These are phyloP conservation scores for Jacaranda mimosifolia DNA, from an alignment of 257 asterid species.

Conservation along the genomic window DNA sequence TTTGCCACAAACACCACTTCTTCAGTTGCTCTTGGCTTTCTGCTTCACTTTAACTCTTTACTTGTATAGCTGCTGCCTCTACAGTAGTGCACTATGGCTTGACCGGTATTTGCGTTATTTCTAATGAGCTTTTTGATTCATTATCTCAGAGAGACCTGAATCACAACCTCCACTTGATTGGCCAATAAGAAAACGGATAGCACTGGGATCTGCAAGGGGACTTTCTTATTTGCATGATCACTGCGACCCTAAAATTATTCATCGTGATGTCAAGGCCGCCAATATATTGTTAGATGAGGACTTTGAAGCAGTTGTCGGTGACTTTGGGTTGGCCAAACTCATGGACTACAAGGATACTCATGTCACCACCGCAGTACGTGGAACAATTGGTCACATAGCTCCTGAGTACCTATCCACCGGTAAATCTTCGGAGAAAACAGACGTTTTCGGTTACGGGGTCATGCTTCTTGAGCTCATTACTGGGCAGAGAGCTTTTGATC, in stretches of 20 bases:
- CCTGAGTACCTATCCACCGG: conserved; percentile 91
- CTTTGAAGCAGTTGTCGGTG: conserved; percentile 97
- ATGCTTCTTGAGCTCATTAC: conserved; percentile 98
- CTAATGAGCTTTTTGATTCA: conserved; percentile 14
- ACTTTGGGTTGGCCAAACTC: conserved; percentile 91
- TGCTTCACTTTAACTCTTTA: too few species aligned
- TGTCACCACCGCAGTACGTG: conserved; percentile 91
- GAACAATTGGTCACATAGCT: conserved; percentile 85
- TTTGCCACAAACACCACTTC: background rate
- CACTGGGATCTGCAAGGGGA: conserved; percentile 92
- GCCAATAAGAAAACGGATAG: conserved; percentile 74
- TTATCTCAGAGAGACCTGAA: conserved; percentile 69
- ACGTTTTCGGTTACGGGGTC: conserved; percentile 92
- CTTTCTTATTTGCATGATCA: conserved; percentile 94
- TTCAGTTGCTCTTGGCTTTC: background rate
- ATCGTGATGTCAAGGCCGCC: conserved; percentile 93
- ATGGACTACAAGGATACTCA: conserved; percentile 98
- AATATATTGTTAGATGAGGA: conserved; percentile 86
- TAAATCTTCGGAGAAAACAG: conserved; percentile 90
- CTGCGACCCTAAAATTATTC: conserved; percentile 90
- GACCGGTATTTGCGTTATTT: conserved; percentile 8
- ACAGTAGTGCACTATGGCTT: background rate
- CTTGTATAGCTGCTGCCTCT: background rate
- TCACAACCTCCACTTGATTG: conserved; percentile 82
- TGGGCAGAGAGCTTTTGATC: conserved; percentile 92